Evolutionary conservation across 2,329 filamentous ascomycete genomes (phyloP).

Genomic region (Colletotrichum magnum): DNA sequence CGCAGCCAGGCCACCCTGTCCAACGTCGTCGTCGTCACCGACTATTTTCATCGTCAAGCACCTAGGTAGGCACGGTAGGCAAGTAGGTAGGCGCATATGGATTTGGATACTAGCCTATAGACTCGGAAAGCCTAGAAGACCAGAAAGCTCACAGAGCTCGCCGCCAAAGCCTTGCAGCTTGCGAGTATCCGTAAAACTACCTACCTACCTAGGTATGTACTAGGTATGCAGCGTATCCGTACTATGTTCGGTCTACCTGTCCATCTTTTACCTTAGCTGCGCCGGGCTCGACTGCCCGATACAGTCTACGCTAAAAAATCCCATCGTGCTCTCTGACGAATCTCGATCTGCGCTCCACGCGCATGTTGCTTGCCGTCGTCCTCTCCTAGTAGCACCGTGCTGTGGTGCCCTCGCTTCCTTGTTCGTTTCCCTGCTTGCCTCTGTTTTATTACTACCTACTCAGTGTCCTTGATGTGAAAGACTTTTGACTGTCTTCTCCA

Average conservation of each 20-base stretch:
- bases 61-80: not conserved
- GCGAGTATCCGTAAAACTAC: too few relatives aligned
- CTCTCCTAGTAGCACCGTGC: conserved; percentile 19
- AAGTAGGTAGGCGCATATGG: too few relatives aligned
- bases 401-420: conserved; percentile 9
- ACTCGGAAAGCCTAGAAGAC: too few relatives aligned
- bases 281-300: conserved; percentile 32
- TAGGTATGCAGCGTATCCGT: too few relatives aligned
- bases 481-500: conserved; percentile 33
- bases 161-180: not conserved
- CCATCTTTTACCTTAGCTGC: not conserved
- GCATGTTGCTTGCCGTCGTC: conserved; percentile 36
- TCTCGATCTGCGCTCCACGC: conserved; percentile 39
- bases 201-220: too few relatives aligned
- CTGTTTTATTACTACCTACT: not conserved
- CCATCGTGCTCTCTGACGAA: conserved; percentile 30
- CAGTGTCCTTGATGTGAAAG: conserved; percentile 8
- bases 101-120: too few relatives aligned
- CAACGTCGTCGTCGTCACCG: conserved; percentile 23
- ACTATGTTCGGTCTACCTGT: too few relatives aligned
- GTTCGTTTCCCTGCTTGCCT: not conserved
- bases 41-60: conserved; percentile 24
- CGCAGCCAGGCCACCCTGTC: conserved; percentile 27
- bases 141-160: not conserved
- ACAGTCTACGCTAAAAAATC: conserved; percentile 37